phyloP scores from a whole-genome alignment of 257 asterid species.

The Perilla frutescens region DNA sequence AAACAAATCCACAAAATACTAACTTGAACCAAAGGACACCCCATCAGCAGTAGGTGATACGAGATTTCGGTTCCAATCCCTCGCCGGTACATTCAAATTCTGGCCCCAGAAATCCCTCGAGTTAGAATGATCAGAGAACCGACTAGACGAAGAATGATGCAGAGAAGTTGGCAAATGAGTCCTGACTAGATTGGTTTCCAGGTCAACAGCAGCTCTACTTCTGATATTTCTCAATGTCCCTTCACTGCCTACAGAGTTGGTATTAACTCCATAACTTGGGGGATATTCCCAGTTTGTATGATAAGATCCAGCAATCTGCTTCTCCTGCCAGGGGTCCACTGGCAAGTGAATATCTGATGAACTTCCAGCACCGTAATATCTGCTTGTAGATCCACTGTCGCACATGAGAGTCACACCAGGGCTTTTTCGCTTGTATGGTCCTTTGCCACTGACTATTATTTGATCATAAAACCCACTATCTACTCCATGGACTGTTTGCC shows the following conservation, averaged over 20 bases:
- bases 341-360: constrained; percentile 65
- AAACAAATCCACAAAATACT: constrained; percentile 30
- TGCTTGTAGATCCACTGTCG: constrained; percentile 66
- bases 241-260: constrained; percentile 57
- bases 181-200: constrained; percentile 51
- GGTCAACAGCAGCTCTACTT: constrained; percentile 58
- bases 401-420: constrained; percentile 56
- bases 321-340: constrained; percentile 60
- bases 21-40: constrained; percentile 56
- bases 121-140: constrained; percentile 47
- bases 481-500: constrained; percentile 51
- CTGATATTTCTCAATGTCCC: constrained; percentile 71
- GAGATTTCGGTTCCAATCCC: constrained; percentile 58
- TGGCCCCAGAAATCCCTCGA: constrained; percentile 55
- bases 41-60: constrained; percentile 53
- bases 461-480: constrained; percentile 60
- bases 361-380: constrained; percentile 67
- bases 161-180: constrained; percentile 52
- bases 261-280: constrained; percentile 57
- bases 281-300: constrained; percentile 56
- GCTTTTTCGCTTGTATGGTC: constrained; percentile 72
- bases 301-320: constrained; percentile 57
- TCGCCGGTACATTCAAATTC: constrained; percentile 47
- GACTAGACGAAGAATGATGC: constrained; percentile 43
- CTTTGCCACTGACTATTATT: constrained; percentile 54